Conservation (phyloP, 1,284 basidiomycete genomes). For the Phlebopus sp. region DNA sequence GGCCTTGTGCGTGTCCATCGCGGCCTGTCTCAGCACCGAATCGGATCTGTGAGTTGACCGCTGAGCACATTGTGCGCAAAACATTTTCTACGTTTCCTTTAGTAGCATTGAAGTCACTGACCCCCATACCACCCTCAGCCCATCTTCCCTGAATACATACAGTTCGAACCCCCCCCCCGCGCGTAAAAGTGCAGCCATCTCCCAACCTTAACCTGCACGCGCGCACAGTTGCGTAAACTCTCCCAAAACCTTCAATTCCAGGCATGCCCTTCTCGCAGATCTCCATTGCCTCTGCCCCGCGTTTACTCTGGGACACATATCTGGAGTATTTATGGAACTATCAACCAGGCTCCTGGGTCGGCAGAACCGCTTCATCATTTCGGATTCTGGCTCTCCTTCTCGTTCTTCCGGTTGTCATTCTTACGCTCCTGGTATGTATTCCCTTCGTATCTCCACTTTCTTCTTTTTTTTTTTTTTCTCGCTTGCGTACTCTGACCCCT, state of each 20-base stretch:
- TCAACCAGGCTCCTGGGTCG: constrained; percentile 62
- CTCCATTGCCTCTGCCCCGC: constrained; percentile 36
- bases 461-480: constrained; percentile 15
- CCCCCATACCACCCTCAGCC: constrained; percentile 4
- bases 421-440: constrained; percentile 61
- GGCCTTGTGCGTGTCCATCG: too few relatives aligned
- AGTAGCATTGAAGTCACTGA: background rate
- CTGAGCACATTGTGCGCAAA: background rate
- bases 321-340: constrained; percentile 62
- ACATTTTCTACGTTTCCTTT: constrained; percentile 4
- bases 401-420: constrained; percentile 60
- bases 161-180: background rate
- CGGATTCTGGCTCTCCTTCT: constrained; percentile 62
- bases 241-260: constrained; percentile 1
- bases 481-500: constrained; percentile 14
- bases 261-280: constrained; percentile 24
- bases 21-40: background rate
- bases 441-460: constrained; percentile 4
- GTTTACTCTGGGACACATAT: constrained; percentile 55
- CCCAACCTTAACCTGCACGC: constrained; percentile 16
- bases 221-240: background rate
- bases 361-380: constrained; percentile 58
- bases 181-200: constrained; percentile 16
- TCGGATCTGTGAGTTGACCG: background rate
- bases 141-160: background rate